These are phyloP conservation scores for Halteria grandinella DNA, from an alignment of 73 alveolate species.

Conservation along the genomic window DNA sequence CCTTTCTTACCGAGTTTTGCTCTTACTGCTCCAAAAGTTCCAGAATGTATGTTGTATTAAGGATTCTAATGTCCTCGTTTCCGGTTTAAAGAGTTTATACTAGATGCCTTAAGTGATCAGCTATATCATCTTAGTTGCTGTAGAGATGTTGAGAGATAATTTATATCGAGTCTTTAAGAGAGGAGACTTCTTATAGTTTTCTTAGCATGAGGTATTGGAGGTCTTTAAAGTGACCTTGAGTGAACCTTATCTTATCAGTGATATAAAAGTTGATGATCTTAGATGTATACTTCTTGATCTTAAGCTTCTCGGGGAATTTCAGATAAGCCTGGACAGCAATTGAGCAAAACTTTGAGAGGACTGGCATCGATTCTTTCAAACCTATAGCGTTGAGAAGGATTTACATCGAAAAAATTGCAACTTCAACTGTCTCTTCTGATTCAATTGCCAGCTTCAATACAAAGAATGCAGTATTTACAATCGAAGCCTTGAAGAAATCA, in stretches of 20 bases:
- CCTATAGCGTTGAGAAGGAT: constrained; percentile 38
- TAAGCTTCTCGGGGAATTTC: constrained; percentile 24
- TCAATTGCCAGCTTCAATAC: constrained; percentile 38
- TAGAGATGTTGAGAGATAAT: constrained; percentile 14
- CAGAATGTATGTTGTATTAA: constrained; percentile 34
- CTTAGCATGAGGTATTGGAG: constrained; percentile 25
- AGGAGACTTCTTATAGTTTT: constrained; percentile 5
- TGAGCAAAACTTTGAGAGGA: constrained; percentile 14
- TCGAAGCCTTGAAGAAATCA: constrained; percentile 13
- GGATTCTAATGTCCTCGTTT: constrained; percentile 52
- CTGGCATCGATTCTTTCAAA: constrained; percentile 3
- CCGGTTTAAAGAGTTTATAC: background rate
- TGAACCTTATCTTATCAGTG: constrained; percentile 25
- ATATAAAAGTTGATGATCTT: constrained; percentile 42
- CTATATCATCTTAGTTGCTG: constrained; percentile 15
- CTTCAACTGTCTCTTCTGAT: constrained; percentile 30
- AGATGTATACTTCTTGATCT: constrained; percentile 26
- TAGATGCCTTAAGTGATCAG: constrained; percentile 2
- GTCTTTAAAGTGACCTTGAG: constrained; percentile 33
- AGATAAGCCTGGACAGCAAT: constrained; percentile 42
- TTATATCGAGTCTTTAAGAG: background rate
- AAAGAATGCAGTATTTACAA: constrained; percentile 10
- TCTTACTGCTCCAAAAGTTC: constrained; percentile 33
- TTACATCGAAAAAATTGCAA: constrained; percentile 39
- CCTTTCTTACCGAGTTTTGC: constrained; percentile 41